Evolutionary conservation across 345 rosid genomes (phyloP).

Genomic region (Citrus inodora): DNA sequence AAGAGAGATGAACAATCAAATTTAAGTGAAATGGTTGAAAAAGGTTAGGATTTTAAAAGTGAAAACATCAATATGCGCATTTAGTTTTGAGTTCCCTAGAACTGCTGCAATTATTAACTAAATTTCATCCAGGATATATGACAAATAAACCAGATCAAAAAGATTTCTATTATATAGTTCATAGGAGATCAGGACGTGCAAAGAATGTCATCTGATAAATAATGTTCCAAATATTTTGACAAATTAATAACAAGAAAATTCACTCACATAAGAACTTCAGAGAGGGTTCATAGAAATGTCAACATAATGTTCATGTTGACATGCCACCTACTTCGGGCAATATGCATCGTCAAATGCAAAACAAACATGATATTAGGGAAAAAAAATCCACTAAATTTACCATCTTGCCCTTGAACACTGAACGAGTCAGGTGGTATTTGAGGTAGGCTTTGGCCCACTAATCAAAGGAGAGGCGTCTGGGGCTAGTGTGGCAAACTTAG

Average conservation of each 20-base stretch:
- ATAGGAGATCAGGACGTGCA: background rate
- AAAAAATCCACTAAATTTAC: background rate
- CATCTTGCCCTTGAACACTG: background rate
- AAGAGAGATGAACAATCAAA: background rate
- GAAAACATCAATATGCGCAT: background rate
- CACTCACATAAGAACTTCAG: background rate
- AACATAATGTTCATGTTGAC: background rate
- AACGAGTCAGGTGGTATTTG: background rate
- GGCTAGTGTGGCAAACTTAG: background rate
- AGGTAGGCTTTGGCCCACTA: background rate
- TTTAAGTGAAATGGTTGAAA: background rate
- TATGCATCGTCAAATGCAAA: background rate
- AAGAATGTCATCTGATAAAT: background rate
- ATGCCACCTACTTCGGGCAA: background rate
- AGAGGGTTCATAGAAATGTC: background rate
- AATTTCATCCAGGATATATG: background rate
- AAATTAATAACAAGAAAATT: background rate
- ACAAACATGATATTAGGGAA: background rate
- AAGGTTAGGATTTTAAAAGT: background rate
- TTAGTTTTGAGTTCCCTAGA: background rate
- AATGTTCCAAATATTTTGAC: background rate
- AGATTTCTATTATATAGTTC: background rate
- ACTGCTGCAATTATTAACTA: background rate
- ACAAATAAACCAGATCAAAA: background rate
- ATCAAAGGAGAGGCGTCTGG: background rate